Evolutionary conservation across 345 rosid genomes (phyloP).

Genomic region (Ceriops tagal): DNA sequence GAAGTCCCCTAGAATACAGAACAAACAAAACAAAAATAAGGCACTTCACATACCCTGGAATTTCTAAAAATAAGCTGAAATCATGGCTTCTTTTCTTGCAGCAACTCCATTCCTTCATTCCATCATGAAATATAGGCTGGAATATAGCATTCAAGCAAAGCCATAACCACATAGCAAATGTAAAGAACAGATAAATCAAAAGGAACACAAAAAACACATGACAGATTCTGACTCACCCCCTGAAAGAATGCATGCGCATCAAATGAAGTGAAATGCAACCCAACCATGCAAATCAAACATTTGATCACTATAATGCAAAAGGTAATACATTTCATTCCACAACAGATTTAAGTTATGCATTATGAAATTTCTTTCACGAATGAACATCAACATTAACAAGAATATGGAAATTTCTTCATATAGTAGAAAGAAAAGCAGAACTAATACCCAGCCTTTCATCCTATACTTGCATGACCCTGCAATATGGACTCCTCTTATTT

Average conservation of each 20-base stretch:
- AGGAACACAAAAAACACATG: conserved; percentile 6
- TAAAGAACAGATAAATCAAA: not conserved
- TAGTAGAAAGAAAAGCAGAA: too few relatives aligned
- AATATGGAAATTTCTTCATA: too few relatives aligned
- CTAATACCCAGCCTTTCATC: too few relatives aligned
- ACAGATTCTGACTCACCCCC: conserved; percentile 60
- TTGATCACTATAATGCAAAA: conserved; percentile 22
- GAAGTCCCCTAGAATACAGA: not conserved
- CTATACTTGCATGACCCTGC: too few relatives aligned
- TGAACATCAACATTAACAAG: too few relatives aligned
- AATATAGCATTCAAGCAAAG: conserved; percentile 20
- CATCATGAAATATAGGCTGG: conserved; percentile 90
- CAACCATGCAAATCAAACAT: conserved; percentile 20
- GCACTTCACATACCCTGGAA: conserved; percentile 67
- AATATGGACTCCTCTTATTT: too few relatives aligned
- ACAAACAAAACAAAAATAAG: not conserved
- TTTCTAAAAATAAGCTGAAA: conserved; percentile 72
- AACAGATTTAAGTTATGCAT: not conserved
- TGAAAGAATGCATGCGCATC: conserved; percentile 25
- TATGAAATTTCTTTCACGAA: too few relatives aligned
- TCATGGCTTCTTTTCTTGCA: conserved; percentile 96
- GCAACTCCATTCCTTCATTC: conserved; percentile 98
- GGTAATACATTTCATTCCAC: not conserved
- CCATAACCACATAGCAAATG: not conserved
- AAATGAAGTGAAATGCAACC: conserved; percentile 21